phyloP scores from a whole-genome alignment of 2,329 filamentous ascomycete genomes.

The Dryadomyces quercus-mongolicae region DNA sequence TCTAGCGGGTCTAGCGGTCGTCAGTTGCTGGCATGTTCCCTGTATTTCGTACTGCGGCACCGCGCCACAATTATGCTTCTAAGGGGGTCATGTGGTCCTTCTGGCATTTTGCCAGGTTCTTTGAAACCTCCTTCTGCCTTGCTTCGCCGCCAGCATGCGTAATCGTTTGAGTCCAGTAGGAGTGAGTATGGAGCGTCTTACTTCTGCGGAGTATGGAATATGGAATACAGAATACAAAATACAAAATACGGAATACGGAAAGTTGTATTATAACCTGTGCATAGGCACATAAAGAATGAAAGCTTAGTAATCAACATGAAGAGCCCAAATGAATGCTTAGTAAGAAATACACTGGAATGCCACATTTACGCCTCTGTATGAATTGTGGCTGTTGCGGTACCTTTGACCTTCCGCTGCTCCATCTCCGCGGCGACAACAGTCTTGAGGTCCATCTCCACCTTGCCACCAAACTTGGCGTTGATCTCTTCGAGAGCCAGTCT shows the following conservation, averaged over 20 bases:
- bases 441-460: not conserved
- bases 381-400: no score
- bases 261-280: no score
- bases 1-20: not conserved
- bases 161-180: not conserved
- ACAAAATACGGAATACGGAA: no score
- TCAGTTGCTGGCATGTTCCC: not conserved
- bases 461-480: not conserved
- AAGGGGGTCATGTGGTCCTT: not conserved
- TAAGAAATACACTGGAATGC: no score
- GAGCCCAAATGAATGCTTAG: no score
- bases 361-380: no score
- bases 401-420: not conserved
- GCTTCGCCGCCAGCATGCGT: not conserved
- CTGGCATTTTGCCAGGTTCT: not conserved
- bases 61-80: not conserved
- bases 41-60: not conserved
- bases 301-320: no score
- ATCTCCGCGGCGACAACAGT: not conserved
- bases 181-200: no score
- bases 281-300: no score
- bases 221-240: no score
- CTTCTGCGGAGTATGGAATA: no score
- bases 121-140: not conserved
- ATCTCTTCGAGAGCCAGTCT: not conserved